These are phyloP conservation scores for Penicillium sp. DNA, from an alignment of 2,329 filamentous ascomycete genomes.

Conservation along the genomic window DNA sequence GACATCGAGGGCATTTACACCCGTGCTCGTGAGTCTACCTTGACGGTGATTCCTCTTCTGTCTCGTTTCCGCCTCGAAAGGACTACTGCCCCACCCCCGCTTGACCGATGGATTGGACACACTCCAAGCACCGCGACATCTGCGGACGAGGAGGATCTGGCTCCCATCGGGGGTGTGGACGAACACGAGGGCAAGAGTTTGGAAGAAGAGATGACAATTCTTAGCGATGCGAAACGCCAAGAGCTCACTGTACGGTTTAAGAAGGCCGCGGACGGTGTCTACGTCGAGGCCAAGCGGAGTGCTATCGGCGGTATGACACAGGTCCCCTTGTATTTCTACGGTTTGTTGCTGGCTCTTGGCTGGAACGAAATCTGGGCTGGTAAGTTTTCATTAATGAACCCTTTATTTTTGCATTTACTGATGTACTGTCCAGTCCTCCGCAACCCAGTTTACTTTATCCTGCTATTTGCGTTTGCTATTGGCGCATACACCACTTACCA, in stretches of 20 bases:
- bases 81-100: constrained; percentile 73
- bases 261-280: constrained; percentile 96
- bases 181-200: constrained; percentile 92
- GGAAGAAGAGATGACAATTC: constrained; percentile 94
- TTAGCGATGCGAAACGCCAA: constrained; percentile 84
- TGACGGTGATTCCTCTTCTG: constrained; percentile 84
- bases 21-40: constrained; percentile 83
- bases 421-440: constrained; percentile 66
- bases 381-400: constrained; percentile 49
- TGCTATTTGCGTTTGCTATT: constrained; percentile 72
- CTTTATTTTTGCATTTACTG: constrained; percentile 9
- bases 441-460: constrained; percentile 88
- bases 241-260: constrained; percentile 94
- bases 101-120: constrained; percentile 77
- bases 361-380: constrained; percentile 98
- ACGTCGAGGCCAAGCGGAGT: constrained; percentile 94
- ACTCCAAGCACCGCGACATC: constrained; percentile 70
- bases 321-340: constrained; percentile 93
- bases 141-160: constrained; percentile 85
- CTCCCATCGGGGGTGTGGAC: constrained; percentile 88
- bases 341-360: constrained; percentile 80
- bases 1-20: constrained; percentile 97
- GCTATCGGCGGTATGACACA: constrained; percentile 94
- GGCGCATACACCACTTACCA: constrained; percentile 87
- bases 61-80: constrained; percentile 75